Conservation (phyloP, 2,329 filamentous ascomycete genomes). For the Phaeosphaeriaceae sp. region DNA sequence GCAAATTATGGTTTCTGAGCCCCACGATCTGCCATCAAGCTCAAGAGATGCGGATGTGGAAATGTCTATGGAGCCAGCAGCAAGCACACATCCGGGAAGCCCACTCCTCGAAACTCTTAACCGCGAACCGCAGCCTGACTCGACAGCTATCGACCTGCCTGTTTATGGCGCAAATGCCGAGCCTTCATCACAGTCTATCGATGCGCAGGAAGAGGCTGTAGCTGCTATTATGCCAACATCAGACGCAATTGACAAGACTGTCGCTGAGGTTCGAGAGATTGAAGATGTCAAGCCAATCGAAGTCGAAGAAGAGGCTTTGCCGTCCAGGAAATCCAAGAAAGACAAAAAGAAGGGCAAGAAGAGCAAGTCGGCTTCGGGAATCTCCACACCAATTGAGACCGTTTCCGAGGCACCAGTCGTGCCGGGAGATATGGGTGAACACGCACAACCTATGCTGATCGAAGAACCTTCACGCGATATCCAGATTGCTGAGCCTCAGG, state of each 20-base stretch:
- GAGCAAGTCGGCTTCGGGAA: constrained; percentile 20
- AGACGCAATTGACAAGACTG: constrained; percentile 8
- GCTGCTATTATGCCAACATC: constrained; percentile 1
- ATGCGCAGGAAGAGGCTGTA: constrained; percentile 7
- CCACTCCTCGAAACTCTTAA: background rate
- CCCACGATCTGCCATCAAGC: background rate
- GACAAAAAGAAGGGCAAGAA: constrained; percentile 39
- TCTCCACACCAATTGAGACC: constrained; percentile 15
- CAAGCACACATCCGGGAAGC: background rate
- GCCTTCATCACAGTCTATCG: constrained; percentile 1
- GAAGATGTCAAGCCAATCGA: constrained; percentile 12
- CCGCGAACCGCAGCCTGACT: background rate
- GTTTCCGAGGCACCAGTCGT: constrained; percentile 1
- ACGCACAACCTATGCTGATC: background rate
- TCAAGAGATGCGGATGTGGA: background rate
- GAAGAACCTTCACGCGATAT: constrained; percentile 5
- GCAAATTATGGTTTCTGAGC: background rate
- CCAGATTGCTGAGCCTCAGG: constrained; percentile 1
- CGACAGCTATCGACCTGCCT: background rate
- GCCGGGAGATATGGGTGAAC: constrained; percentile 6
- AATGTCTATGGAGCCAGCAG: background rate
- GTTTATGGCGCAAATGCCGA: constrained; percentile 2
- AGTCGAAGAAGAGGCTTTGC: constrained; percentile 17
- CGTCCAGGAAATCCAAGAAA: constrained; percentile 34
- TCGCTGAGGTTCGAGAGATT: constrained; percentile 4